Evolutionary conservation across 192 early-diverging fungal species (phyloP).

Genomic region (Linnemannia zychae): DNA sequence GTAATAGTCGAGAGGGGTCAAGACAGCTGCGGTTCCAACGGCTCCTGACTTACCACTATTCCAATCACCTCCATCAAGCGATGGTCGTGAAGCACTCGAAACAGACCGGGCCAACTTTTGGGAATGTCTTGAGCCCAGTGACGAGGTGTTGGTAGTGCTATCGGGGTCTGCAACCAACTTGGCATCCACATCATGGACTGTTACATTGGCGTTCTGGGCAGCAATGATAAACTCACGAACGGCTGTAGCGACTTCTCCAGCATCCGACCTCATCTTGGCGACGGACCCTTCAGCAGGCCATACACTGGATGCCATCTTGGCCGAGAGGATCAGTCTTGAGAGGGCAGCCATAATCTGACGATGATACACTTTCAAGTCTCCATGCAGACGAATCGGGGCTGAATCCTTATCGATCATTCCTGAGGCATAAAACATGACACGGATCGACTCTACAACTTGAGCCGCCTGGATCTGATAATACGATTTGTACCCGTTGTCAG

Average conservation of each 20-base stretch:
- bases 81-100: conserved; percentile 15
- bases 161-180: conserved; percentile 52
- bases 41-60: neutral
- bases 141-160: conserved; percentile 5
- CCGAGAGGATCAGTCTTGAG: conserved; percentile 78
- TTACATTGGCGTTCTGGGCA: conserved; percentile 50
- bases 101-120: conserved; percentile 24
- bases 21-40: conserved; percentile 28
- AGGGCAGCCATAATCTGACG: conserved; percentile 83
- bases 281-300: conserved; percentile 91
- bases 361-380: conserved; percentile 76
- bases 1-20: conserved; percentile 53
- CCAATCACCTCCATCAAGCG: conserved; percentile 11
- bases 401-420: conserved; percentile 79
- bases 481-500: conserved; percentile 32
- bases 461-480: conserved; percentile 47
- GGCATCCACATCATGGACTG: conserved; percentile 56
- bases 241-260: conserved; percentile 79
- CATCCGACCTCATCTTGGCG: conserved; percentile 76
- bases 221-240: conserved; percentile 75
- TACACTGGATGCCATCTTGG: conserved; percentile 75
- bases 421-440: conserved; percentile 87
- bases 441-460: conserved; percentile 80
- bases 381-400: conserved; percentile 72
- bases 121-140: neutral